phyloP scores from a whole-genome alignment of 805 yeast genomes.

The Pichia exigua region DNA sequence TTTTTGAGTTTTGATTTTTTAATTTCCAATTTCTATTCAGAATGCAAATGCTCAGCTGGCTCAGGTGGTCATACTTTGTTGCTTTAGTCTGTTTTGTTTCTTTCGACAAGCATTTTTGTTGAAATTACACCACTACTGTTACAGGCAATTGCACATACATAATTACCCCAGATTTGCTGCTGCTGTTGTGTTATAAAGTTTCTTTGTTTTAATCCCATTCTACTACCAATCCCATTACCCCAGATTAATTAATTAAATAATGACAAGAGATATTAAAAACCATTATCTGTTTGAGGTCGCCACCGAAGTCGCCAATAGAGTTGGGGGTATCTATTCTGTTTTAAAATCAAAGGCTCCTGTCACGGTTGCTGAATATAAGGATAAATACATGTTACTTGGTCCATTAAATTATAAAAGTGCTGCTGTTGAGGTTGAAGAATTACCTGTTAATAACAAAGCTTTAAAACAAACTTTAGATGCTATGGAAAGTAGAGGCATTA shows the following conservation, averaged over 20 bases:
- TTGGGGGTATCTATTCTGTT: constrained; percentile 96
- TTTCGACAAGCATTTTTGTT: neutral
- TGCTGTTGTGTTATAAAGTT: too few relatives aligned
- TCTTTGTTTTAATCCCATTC: neutral
- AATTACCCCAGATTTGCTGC: neutral
- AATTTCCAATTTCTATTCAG: neutral
- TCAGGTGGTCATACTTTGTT: neutral
- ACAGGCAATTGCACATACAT: neutral
- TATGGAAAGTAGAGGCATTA: constrained; percentile 77
- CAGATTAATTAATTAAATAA: constrained; percentile 17
- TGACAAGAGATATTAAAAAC: constrained; percentile 80
- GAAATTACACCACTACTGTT: too few relatives aligned
- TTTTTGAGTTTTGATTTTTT: too few relatives aligned
- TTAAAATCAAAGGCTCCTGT: constrained; percentile 95
- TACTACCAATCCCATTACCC: neutral
- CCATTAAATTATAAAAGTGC: constrained; percentile 72
- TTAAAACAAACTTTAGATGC: constrained; percentile 60
- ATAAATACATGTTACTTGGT: constrained; percentile 80
- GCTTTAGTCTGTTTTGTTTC: neutral
- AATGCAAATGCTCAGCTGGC: neutral
- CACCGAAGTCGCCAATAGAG: constrained; percentile 95
- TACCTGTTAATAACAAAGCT: constrained; percentile 38
- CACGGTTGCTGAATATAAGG: constrained; percentile 87
- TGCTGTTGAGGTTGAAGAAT: constrained; percentile 73
- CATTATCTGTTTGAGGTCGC: constrained; percentile 90